These are phyloP conservation scores for Typha latifolia DNA, from an alignment of 176 grass and related monocot species.

Conservation along the genomic window DNA sequence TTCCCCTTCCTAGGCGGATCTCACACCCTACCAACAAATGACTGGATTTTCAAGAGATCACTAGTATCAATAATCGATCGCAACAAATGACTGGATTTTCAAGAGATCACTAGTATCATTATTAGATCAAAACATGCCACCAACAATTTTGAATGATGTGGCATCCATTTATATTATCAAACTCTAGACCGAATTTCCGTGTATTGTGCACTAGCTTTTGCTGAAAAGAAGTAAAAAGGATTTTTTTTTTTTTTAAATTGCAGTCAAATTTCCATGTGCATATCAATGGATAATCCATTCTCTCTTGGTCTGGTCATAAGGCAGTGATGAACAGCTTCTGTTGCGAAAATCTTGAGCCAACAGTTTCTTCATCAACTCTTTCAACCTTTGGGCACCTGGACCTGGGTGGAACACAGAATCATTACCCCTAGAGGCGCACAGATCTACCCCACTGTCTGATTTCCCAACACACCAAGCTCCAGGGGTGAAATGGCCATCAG, in stretches of 20 bases:
- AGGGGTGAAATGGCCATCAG: constrained; percentile 51
- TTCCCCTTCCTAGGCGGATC: too few species aligned
- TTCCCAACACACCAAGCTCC: constrained; percentile 68
- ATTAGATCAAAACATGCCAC: neutral
- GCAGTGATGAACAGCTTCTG: constrained; percentile 55
- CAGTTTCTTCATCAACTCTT: constrained; percentile 51
- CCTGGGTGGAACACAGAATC: constrained; percentile 49
- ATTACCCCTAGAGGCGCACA: constrained; percentile 50
- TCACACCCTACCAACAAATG: too few species aligned
- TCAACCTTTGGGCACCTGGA: constrained; percentile 57
- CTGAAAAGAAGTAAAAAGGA: neutral
- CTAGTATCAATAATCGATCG: too few species aligned
- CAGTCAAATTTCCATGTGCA: neutral
- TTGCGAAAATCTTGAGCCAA: constrained; percentile 61
- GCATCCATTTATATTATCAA: neutral
- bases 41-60: too few species aligned
- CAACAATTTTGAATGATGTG: neutral
- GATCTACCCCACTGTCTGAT: constrained; percentile 39
- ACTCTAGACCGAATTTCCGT: neutral
- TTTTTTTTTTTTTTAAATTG: too few species aligned
- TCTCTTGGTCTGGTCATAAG: constrained; percentile 76
- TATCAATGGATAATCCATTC: constrained; percentile 48
- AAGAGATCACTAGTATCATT: too few species aligned
- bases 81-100: too few species aligned
- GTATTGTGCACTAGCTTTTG: neutral